Evolutionary conservation across 495 filamentous ascomycete species (phyloP).

Genomic region (Podospora didyma): DNA sequence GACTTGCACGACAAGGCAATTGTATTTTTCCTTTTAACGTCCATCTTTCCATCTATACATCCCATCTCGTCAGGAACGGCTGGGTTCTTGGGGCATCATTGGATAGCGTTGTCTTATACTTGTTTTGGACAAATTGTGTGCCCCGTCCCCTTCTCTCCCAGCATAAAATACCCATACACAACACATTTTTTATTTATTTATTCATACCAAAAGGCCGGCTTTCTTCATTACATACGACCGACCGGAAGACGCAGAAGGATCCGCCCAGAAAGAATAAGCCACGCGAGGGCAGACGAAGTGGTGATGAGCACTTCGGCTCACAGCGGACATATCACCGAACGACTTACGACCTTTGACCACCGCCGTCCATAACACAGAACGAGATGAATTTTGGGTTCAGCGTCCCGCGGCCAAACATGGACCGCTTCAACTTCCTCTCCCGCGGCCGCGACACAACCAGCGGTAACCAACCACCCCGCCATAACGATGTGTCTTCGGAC

Average conservation of each 20-base stretch:
- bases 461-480: background rate
- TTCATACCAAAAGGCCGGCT: background rate
- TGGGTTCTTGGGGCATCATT: background rate
- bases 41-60: too few species aligned
- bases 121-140: background rate
- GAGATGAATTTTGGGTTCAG: constrained; percentile 11
- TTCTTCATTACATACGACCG: too few species aligned
- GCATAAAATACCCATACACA: background rate
- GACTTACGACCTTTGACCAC: too few species aligned
- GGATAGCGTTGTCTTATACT: background rate
- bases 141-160: constrained; percentile 3
- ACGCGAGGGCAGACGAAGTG: too few species aligned
- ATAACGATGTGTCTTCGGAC: background rate
- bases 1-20: too few species aligned
- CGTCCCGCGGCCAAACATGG: constrained; percentile 16
- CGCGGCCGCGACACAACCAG: constrained; percentile 3
- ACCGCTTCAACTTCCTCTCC: constrained; percentile 29
- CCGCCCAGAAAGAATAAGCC: too few species aligned
- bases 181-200: background rate
- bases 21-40: too few species aligned
- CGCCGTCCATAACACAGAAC: too few species aligned
- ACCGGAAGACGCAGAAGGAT: too few species aligned
- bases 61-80: too few species aligned
- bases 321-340: too few species aligned
- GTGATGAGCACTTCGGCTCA: too few species aligned